A percentile compares a stretch with the other conserved stretches of the same genome.
Conservation (phyloP, 306 rosid genomes). For the Arachis stenosperma region DNA sequence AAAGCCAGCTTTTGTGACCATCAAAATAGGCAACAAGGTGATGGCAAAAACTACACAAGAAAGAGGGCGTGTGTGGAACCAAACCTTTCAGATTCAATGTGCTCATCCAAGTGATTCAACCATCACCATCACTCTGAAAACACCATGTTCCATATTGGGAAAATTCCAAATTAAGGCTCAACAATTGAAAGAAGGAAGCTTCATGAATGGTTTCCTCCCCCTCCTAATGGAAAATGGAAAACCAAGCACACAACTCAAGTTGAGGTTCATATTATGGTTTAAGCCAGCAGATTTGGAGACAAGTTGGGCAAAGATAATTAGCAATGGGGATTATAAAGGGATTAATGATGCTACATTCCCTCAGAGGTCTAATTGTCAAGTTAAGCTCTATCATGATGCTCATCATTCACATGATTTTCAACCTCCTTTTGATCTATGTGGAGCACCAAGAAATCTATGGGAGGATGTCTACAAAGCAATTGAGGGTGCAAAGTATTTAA, state of each 20-base stretch:
- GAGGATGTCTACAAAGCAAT: slow-evolving; percentile 91
- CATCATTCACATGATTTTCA: slow-evolving; percentile 71
- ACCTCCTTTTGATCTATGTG: slow-evolving; percentile 62
- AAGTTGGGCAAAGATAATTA: slow-evolving; percentile 62
- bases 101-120: slow-evolving; percentile 68
- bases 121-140: slow-evolving; percentile 67
- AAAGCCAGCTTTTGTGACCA: slow-evolving; percentile 72
- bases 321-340: slow-evolving; percentile 70
- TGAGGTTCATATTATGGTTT: slow-evolving; percentile 84
- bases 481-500: slow-evolving; percentile 74
- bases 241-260: slow-evolving; percentile 60
- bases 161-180: slow-evolving; percentile 65
- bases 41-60: slow-evolving; percentile 69
- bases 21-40: slow-evolving; percentile 60
- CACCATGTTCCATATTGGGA: slow-evolving; percentile 70
- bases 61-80: slow-evolving; percentile 80
- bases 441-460: slow-evolving; percentile 77
- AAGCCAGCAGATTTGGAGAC: slow-evolving; percentile 72
- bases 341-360: slow-evolving; percentile 72
- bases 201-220: slow-evolving; percentile 72
- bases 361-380: slow-evolving; percentile 75
- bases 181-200: slow-evolving; percentile 57
- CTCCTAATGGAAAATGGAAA: slow-evolving; percentile 77
- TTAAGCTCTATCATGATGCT: slow-evolving; percentile 91
- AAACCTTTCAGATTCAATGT: slow-evolving; percentile 79